Evolutionary conservation across 306 rosid species (phyloP).

Genomic region (Quillaja saponaria): DNA sequence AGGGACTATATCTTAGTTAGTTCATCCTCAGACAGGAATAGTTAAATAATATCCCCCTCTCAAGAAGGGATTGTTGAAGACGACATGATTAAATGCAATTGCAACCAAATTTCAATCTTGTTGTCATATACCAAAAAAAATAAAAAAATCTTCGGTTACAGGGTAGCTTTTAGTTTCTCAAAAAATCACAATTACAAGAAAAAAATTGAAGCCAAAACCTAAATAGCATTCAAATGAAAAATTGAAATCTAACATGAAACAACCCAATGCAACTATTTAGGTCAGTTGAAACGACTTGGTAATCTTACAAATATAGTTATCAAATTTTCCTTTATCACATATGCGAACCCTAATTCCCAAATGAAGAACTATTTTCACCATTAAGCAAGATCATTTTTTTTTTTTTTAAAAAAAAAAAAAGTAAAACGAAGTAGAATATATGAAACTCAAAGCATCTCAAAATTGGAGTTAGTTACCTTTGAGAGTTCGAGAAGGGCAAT

Average conservation of each 20-base stretch:
- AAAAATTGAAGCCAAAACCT: not conserved
- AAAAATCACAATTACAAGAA: not conserved
- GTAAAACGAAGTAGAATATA: not conserved
- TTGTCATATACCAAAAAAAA: no score
- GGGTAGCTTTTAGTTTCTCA: no score
- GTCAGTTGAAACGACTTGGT: not conserved
- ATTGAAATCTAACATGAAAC: not conserved
- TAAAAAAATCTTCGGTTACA: no score
- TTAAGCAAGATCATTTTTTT: not conserved
- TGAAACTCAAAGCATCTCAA: not conserved
- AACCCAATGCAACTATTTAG: not conserved
- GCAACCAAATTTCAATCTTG: no score
- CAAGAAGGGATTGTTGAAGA: no score
- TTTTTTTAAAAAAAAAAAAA: no score
- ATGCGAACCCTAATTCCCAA: not conserved
- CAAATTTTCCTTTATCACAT: not conserved
- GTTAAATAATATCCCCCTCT: no score
- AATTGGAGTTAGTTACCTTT: constrained; percentile 35
- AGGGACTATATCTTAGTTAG: no score
- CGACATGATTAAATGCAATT: no score
- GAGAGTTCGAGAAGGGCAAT: constrained; percentile 64
- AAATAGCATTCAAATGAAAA: not conserved
- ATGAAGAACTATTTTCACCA: not conserved
- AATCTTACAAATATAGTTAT: no score
- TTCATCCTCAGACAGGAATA: no score